Evolutionary conservation across 2,329 filamentous ascomycete genomes (phyloP).

Genomic region (Camillea tinctor): DNA sequence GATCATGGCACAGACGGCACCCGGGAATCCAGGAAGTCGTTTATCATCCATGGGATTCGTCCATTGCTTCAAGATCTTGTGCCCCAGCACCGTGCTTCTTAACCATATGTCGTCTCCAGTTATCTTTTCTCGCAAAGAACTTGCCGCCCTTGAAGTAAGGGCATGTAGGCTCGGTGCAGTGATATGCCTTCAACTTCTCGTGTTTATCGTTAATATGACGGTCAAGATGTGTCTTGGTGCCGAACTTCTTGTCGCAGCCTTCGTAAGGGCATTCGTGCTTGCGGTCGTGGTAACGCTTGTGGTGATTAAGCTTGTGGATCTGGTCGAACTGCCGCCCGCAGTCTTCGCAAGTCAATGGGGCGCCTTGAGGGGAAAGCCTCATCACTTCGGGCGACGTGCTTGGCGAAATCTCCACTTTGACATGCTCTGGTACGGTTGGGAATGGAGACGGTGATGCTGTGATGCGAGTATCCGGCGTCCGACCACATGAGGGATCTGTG

Average conservation of each 20-base stretch:
- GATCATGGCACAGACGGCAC: slow-evolving; percentile 5
- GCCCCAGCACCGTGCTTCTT: slow-evolving; percentile 49
- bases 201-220: slow-evolving; percentile 63
- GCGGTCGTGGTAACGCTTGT: slow-evolving; percentile 61
- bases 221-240: slow-evolving; percentile 61
- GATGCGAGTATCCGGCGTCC: slow-evolving; percentile 33
- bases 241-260: slow-evolving; percentile 55
- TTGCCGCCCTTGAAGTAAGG: slow-evolving; percentile 59
- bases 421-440: slow-evolving; percentile 18
- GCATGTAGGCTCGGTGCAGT: slow-evolving; percentile 54
- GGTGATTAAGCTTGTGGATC: slow-evolving; percentile 60
- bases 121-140: slow-evolving; percentile 60
- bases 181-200: slow-evolving; percentile 58
- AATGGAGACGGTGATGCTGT: slow-evolving; percentile 32
- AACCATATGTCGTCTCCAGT: slow-evolving; percentile 62
- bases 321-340: slow-evolving; percentile 53
- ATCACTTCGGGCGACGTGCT: slow-evolving; percentile 29
- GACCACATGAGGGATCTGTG: slow-evolving; percentile 30
- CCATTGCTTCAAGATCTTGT: slow-evolving; percentile 27
- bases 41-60: slow-evolving; percentile 22
- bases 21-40: background rate
- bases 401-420: slow-evolving; percentile 25
- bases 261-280: slow-evolving; percentile 44
- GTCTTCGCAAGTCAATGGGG: slow-evolving; percentile 37
- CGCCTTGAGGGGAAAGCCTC: slow-evolving; percentile 21